These are phyloP conservation scores for Hymenoscyphus occultus DNA, from an alignment of 2,329 filamentous ascomycete species.

Conservation along the genomic window DNA sequence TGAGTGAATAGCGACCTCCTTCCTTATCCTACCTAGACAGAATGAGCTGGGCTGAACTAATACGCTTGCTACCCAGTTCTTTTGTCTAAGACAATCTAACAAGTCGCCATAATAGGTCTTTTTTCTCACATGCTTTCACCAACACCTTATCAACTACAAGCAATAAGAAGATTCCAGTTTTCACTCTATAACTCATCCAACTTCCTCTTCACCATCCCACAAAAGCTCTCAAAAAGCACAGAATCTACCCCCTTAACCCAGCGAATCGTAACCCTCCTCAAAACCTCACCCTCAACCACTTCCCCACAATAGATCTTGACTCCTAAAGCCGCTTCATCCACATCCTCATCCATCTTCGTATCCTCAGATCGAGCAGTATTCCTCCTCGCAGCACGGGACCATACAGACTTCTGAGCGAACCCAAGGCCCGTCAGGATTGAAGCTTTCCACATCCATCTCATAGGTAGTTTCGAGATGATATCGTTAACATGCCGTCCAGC, in stretches of 20 bases:
- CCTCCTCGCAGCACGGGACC: constrained; percentile 38
- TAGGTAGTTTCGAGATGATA: constrained; percentile 24
- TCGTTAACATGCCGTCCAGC: constrained; percentile 32
- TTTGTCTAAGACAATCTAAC: too few species aligned
- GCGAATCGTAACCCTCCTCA: constrained; percentile 52
- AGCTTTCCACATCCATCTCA: constrained; percentile 35
- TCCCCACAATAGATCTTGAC: constrained; percentile 53
- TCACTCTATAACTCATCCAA: constrained; percentile 26
- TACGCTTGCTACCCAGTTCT: too few species aligned
- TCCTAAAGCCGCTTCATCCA: constrained; percentile 49
- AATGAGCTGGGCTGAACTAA: too few species aligned
- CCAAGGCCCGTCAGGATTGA: constrained; percentile 28
- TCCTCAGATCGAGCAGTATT: constrained; percentile 34
- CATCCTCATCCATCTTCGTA: constrained; percentile 33
- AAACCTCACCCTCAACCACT: constrained; percentile 38
- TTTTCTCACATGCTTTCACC: too few species aligned
- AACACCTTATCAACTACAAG: too few species aligned
- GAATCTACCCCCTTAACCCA: constrained; percentile 76
- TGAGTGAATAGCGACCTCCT: too few species aligned
- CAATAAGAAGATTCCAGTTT: neutral
- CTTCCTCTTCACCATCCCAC: constrained; percentile 69
- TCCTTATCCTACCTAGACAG: too few species aligned
- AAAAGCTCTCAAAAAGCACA: constrained; percentile 81
- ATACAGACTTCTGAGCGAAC: constrained; percentile 35
- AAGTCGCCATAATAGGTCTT: too few species aligned